These are phyloP conservation scores for Trifolium fragiferum DNA, from an alignment of 306 rosid species.

Conservation along the genomic window DNA sequence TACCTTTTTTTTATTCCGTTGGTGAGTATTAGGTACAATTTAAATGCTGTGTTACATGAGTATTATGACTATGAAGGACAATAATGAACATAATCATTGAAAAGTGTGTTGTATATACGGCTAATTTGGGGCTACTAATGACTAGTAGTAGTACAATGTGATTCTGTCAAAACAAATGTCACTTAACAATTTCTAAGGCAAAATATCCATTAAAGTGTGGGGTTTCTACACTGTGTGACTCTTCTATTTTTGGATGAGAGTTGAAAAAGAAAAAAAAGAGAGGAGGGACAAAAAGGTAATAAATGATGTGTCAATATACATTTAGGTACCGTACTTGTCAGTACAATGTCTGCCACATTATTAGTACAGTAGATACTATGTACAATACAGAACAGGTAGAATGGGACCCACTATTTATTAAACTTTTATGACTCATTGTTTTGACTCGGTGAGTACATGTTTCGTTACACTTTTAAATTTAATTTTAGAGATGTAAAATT, in stretches of 20 bases:
- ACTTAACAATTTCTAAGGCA: background rate
- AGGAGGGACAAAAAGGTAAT: background rate
- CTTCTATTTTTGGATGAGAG: background rate
- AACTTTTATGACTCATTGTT: too few species aligned
- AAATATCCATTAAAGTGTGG: background rate
- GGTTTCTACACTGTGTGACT: background rate
- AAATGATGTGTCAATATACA: background rate
- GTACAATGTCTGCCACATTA: background rate
- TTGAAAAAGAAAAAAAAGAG: background rate
- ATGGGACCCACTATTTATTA: background rate
- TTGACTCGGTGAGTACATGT: too few species aligned
- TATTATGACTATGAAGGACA: slow-evolving; percentile 3
- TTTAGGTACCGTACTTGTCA: background rate
- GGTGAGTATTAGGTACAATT: too few species aligned
- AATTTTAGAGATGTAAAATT: too few species aligned
- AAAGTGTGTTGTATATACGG: background rate
- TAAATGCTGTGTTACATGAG: too few species aligned
- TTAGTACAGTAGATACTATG: background rate
- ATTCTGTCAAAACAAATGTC: background rate
- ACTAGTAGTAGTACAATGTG: background rate
- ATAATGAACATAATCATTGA: background rate
- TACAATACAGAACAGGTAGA: background rate
- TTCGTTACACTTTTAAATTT: too few species aligned
- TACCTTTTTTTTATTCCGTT: too few species aligned
- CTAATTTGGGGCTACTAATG: too few species aligned